Percentiles rank a stretch among this genome's conserved stretches.
Conservation (phyloP, 163 green algal species). For the Scenedesmus sp. region DNA sequence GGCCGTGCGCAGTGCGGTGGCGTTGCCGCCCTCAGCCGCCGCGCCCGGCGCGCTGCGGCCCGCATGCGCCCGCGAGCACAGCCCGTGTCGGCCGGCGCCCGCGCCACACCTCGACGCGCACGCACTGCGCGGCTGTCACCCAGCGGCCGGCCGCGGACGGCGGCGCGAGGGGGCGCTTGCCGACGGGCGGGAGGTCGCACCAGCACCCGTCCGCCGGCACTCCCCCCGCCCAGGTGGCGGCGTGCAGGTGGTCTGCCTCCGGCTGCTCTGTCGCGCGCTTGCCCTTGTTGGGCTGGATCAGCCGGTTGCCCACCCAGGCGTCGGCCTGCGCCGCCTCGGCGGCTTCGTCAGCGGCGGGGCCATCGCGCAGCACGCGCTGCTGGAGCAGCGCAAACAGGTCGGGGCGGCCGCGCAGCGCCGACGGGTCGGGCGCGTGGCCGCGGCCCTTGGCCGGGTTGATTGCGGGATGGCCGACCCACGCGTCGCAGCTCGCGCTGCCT, state of each 20-base stretch:
- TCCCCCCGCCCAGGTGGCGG: constrained; percentile 6
- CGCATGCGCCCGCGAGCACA: too few relatives aligned
- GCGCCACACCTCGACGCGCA: constrained; percentile 20
- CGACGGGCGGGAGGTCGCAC: constrained; percentile 35
- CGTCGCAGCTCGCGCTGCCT: constrained; percentile 39
- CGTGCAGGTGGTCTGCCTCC: constrained; percentile 2
- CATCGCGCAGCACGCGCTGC: constrained; percentile 14
- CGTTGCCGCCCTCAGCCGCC: too few relatives aligned
- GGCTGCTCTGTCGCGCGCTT: constrained; percentile 11
- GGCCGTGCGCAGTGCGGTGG: too few relatives aligned
- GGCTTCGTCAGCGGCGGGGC: not conserved
- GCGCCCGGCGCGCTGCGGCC: too few relatives aligned
- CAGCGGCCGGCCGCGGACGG: not conserved
- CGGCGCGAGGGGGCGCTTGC: constrained; percentile 14
- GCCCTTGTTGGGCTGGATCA: constrained; percentile 35
- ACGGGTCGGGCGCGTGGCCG: not conserved
- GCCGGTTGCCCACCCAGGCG: constrained; percentile 39
- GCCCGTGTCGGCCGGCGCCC: too few relatives aligned
- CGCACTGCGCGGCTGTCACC: constrained; percentile 16
- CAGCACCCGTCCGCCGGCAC: constrained; percentile 14
- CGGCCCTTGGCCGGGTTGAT: constrained; percentile 49
- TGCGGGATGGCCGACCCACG: constrained; percentile 45
- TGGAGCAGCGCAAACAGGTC: constrained; percentile 46
- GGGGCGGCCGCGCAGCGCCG: not conserved
- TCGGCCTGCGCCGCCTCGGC: not conserved